Conservation (phyloP, 2,329 filamentous ascomycete genomes). For the Claviceps paspali region DNA sequence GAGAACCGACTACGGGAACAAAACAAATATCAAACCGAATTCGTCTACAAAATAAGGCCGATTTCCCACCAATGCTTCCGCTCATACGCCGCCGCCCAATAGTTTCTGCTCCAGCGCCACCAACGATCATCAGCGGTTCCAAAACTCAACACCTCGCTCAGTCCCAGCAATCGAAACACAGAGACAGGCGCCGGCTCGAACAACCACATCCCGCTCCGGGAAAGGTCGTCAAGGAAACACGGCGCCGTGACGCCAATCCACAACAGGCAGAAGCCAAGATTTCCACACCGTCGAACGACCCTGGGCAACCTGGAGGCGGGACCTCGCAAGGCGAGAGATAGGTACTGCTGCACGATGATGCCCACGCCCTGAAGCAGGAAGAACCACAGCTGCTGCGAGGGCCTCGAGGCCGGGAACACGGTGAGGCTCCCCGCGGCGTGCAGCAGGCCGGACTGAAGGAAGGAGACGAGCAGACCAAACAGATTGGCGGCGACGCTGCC, state of each 20-base stretch:
- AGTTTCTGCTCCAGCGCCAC: slow-evolving; percentile 49
- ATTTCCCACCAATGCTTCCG: slow-evolving; percentile 48
- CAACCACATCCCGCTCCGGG: slow-evolving; percentile 59
- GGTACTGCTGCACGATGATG: slow-evolving; percentile 39
- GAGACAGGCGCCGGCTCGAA: slow-evolving; percentile 73
- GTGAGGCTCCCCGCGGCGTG: slow-evolving; percentile 59
- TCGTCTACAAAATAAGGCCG: slow-evolving; percentile 18
- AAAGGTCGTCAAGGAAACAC: slow-evolving; percentile 62
- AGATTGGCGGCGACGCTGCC: slow-evolving; percentile 13
- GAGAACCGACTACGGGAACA: no score
- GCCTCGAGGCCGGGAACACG: slow-evolving; percentile 34
- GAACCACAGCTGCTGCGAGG: slow-evolving; percentile 47
- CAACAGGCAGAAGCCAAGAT: slow-evolving; percentile 42
- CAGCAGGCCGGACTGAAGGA: slow-evolving; percentile 49
- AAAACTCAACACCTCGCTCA: slow-evolving; percentile 30
- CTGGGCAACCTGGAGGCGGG: slow-evolving; percentile 25
- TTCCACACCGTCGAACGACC: slow-evolving; percentile 34
- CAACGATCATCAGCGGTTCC: slow-evolving; percentile 34
- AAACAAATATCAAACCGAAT: no score
- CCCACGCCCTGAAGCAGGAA: slow-evolving; percentile 58
- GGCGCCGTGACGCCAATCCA: slow-evolving; percentile 57
- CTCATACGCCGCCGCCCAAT: slow-evolving; percentile 38
- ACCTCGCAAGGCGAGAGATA: slow-evolving; percentile 19
- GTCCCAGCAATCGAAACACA: slow-evolving; percentile 47
- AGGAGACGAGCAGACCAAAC: slow-evolving; percentile 26